Conservation (phyloP, 2,329 filamentous ascomycete genomes). For the Drechslerella coelobrocha region DNA sequence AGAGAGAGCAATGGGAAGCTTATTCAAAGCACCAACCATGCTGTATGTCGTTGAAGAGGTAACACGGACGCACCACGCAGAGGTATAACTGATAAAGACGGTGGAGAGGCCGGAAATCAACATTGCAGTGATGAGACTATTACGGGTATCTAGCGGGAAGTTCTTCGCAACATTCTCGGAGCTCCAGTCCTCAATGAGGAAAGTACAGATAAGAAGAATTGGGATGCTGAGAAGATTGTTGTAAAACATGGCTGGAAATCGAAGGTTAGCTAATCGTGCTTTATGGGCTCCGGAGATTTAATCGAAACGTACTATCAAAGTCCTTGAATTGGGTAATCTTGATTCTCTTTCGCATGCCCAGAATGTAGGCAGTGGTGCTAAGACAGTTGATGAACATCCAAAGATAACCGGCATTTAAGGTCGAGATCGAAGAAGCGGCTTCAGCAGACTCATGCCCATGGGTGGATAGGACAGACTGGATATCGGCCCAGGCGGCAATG, state of each 20-base stretch:
- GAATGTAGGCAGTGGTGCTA: constrained; percentile 85
- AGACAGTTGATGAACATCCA: constrained; percentile 99
- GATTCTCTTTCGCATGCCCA: constrained; percentile 97
- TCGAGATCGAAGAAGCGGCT: constrained; percentile 78
- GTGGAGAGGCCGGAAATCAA: constrained; percentile 89
- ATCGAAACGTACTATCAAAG: constrained; percentile 82
- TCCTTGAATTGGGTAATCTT: constrained; percentile 99
- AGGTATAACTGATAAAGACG: constrained; percentile 99
- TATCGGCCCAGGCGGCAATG: constrained; percentile 96
- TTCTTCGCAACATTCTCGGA: constrained; percentile 80
- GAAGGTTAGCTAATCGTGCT: constrained; percentile 56
- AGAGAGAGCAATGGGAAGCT: constrained; percentile 90
- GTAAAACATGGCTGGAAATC: constrained; percentile 90
- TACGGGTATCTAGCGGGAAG: constrained; percentile 83
- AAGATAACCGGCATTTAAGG: constrained; percentile 89
- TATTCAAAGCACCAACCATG: constrained; percentile 98
- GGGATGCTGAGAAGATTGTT: constrained; percentile 98
- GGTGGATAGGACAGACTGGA: constrained; percentile 78
- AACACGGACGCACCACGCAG: constrained; percentile 96
- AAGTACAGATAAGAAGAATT: constrained; percentile 79
- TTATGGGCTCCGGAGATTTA: neutral
- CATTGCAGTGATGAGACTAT: constrained; percentile 83
- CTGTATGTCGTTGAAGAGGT: constrained; percentile 91
- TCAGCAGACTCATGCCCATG: constrained; percentile 65
- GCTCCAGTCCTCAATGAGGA: constrained; percentile 92